Percentiles rank a stretch among this genome's conserved stretches.
Conservation (phyloP, 2,329 filamentous ascomycete genomes). For the Phialocephala subalpina region DNA sequence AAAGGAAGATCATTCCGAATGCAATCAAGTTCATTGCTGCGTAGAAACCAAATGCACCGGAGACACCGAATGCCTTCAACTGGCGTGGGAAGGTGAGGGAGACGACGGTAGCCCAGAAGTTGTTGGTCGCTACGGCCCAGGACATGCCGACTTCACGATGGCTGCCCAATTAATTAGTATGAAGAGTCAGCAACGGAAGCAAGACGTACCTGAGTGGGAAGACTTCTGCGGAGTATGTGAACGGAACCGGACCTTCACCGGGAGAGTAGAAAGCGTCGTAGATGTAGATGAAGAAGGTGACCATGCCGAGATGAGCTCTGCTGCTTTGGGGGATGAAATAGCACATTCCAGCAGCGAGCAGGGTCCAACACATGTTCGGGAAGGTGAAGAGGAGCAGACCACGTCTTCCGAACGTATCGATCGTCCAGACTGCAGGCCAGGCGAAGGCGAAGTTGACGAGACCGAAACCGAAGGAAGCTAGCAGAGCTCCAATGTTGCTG, state of each 20-base stretch:
- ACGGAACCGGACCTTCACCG: conserved; percentile 68
- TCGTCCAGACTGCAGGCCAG: conserved; percentile 66
- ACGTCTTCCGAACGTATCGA: conserved; percentile 70
- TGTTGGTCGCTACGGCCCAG: conserved; percentile 66
- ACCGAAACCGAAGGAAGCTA: conserved; percentile 71
- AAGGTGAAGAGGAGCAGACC: conserved; percentile 70
- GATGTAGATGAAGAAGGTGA: conserved; percentile 69
- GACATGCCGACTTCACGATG: conserved; percentile 71
- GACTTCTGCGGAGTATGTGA: conserved; percentile 68
- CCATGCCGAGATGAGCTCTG: conserved; percentile 56
- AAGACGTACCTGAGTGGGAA: too few species aligned
- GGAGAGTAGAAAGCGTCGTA: conserved; percentile 72
- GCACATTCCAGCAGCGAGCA: conserved; percentile 66
- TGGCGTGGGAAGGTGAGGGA: conserved; percentile 56
- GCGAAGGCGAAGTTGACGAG: conserved; percentile 69
- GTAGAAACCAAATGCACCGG: conserved; percentile 61
- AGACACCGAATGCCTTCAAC: conserved; percentile 31
- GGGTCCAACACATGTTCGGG: conserved; percentile 70
- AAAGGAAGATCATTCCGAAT: conserved; percentile 62
- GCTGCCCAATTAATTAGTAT: too few species aligned
- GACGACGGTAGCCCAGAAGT: conserved; percentile 67
- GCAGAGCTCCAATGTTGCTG: conserved; percentile 59
- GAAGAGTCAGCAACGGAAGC: too few species aligned
- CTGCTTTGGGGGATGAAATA: conserved; percentile 55
- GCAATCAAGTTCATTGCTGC: conserved; percentile 62